These are phyloP conservation scores for Gelatoporia subvermispora DNA, from an alignment of 768 basidiomycete genomes.

Conservation along the genomic window DNA sequence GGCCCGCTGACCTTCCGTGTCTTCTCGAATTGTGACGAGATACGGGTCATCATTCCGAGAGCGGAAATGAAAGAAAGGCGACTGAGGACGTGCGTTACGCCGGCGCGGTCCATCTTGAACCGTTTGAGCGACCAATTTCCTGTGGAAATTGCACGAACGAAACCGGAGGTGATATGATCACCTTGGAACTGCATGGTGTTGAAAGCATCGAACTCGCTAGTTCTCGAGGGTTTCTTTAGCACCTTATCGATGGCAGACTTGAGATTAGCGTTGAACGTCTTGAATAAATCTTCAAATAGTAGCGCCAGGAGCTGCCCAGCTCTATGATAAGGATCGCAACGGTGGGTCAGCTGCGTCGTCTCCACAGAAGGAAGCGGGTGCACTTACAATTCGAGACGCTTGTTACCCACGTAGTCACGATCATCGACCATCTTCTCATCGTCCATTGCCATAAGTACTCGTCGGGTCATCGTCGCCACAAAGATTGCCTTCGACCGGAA, in stretches of 20 bases:
- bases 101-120: conserved; percentile 99
- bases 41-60: conserved; percentile 99
- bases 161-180: conserved; percentile 94
- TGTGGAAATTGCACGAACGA: conserved; percentile 95
- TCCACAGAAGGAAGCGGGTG: conserved; percentile 3
- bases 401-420: conserved; percentile 98
- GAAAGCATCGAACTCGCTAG: conserved; percentile 91
- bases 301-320: conserved; percentile 94
- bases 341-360: neutral
- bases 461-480: conserved; percentile 93
- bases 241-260: conserved; percentile 96
- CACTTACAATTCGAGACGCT: conserved; percentile 91
- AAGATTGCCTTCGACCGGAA: conserved; percentile 94
- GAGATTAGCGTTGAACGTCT: conserved; percentile 94
- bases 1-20: conserved; percentile 98
- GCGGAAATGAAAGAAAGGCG: conserved; percentile 95
- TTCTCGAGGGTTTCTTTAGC: conserved; percentile 91
- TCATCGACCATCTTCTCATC: conserved; percentile 98
- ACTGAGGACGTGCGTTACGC: conserved; percentile 95
- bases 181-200: conserved; percentile 94
- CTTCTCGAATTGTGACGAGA: conserved; percentile 98
- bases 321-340: conserved; percentile 35
- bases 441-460: conserved; percentile 94
- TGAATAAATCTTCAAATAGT: conserved; percentile 97
- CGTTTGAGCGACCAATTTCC: conserved; percentile 99